A percentile compares a stretch with the other conserved stretches of the same genome.
Conservation (phyloP, 352 stramenopile genomes). For the Globisporangium echinulatum region DNA sequence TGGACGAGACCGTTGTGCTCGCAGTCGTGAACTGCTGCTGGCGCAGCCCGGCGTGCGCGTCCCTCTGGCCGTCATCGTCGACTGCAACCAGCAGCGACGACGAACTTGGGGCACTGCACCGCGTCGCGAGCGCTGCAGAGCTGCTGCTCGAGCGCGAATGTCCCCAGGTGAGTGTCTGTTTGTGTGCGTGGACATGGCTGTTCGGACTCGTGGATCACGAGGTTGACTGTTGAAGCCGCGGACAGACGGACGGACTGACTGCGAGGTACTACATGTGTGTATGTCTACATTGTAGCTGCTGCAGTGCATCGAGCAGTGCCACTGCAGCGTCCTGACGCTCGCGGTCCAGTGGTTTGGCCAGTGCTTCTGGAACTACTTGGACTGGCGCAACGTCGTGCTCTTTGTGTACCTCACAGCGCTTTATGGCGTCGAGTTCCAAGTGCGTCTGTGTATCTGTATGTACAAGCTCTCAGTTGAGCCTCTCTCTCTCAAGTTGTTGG, state of each 20-base stretch:
- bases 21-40: conserved; percentile 25
- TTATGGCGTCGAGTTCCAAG: conserved; percentile 55
- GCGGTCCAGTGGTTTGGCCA: conserved; percentile 47
- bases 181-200: not conserved
- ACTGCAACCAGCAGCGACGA: not conserved
- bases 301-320: conserved; percentile 28
- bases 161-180: conserved; percentile 27
- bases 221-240: no score
- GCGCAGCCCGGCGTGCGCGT: conserved; percentile 15
- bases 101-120: not conserved
- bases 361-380: conserved; percentile 66
- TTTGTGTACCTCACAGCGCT: conserved; percentile 48
- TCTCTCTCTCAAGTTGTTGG: no score
- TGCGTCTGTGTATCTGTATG: conserved; percentile 5
- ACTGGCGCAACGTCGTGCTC: conserved; percentile 52
- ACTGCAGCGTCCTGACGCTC: conserved; percentile 40
- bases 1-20: conserved; percentile 26
- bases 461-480: no score
- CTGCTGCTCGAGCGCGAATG: conserved; percentile 40
- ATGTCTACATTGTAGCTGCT: conserved; percentile 23
- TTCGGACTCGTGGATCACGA: no score
- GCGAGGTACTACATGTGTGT: not conserved
- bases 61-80: conserved; percentile 29
- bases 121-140: conserved; percentile 35
- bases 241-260: no score